phyloP scores from a whole-genome alignment of 306 rosid genomes.

The Chamaecrista fasciculata region DNA sequence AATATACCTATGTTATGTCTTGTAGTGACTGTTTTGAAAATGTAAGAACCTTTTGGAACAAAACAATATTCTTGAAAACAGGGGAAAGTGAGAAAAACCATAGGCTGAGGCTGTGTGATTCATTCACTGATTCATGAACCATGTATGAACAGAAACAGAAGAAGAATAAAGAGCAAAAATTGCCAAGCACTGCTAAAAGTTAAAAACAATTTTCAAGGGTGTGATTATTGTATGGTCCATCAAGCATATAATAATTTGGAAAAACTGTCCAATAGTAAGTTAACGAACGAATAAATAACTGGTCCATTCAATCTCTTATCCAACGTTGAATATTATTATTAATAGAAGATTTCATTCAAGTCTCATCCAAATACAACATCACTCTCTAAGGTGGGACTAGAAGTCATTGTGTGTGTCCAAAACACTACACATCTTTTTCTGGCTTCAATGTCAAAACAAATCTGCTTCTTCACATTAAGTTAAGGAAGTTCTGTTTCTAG shows the following conservation, averaged over 20 bases:
- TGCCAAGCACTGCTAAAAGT: conserved; percentile 32
- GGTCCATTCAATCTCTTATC: conserved; percentile 42
- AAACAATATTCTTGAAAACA: conserved; percentile 16
- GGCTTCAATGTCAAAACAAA: neutral
- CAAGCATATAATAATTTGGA: conserved; percentile 25
- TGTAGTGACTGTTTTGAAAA: neutral
- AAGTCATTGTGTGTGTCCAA: no score
- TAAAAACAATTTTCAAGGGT: conserved; percentile 31
- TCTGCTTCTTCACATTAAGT: no score
- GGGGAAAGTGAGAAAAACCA: neutral
- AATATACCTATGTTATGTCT: no score
- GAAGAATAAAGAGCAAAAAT: conserved; percentile 14
- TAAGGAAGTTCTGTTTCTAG: no score
- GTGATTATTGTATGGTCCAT: conserved; percentile 26
- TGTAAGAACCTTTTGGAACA: neutral
- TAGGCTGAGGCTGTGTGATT: neutral
- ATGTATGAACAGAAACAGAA: neutral
- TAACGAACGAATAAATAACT: conserved; percentile 33
- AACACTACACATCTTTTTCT: no score
- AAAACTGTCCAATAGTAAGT: conserved; percentile 24
- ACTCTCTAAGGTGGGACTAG: conserved; percentile 28
- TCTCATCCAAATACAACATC: conserved; percentile 24
- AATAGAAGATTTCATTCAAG: conserved; percentile 13
- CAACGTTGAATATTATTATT: conserved; percentile 3
- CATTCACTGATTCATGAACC: no score